These are phyloP conservation scores for Nidula microcarpa DNA, from an alignment of 768 basidiomycete genomes.

Conservation along the genomic window DNA sequence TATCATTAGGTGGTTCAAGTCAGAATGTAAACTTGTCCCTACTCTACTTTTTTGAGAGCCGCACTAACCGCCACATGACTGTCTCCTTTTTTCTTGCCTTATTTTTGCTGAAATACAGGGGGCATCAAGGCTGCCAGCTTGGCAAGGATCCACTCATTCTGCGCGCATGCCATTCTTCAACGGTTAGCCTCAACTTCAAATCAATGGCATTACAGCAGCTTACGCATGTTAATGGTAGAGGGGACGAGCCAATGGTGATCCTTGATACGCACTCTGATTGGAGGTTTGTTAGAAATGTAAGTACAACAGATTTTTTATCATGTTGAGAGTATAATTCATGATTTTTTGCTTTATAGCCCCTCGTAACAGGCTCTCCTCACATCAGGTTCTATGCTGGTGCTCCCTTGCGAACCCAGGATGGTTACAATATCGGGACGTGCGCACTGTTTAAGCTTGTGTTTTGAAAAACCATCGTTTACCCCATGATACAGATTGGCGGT, in stretches of 20 bases:
- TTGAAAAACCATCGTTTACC: neutral
- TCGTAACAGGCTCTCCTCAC: slow-evolving; percentile 61
- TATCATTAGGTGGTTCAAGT: slow-evolving; percentile 80
- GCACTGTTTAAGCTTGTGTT: slow-evolving; percentile 13
- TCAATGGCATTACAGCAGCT: neutral
- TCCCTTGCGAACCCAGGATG: slow-evolving; percentile 84
- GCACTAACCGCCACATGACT: neutral
- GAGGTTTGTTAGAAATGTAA: slow-evolving; percentile 83
- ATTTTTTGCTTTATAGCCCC: slow-evolving; percentile 43
- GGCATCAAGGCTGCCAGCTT: slow-evolving; percentile 36
- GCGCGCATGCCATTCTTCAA: slow-evolving; percentile 80
- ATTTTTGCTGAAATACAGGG: slow-evolving; percentile 26
- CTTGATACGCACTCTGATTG: slow-evolving; percentile 80
- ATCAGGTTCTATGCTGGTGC: slow-evolving; percentile 92
- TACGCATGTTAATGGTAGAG: slow-evolving; percentile 32
- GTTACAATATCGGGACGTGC: slow-evolving; percentile 84
- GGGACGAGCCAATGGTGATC: slow-evolving; percentile 85
- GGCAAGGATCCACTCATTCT: slow-evolving; percentile 67
- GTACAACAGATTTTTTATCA: slow-evolving; percentile 13
- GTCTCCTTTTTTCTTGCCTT: neutral
- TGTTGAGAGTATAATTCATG: neutral
- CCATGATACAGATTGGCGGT: slow-evolving; percentile 61
- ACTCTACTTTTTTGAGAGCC: neutral
- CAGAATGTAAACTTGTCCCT: slow-evolving; percentile 54
- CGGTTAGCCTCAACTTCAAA: slow-evolving; percentile 38